Conservation (phyloP, 176 grass and related monocot genomes). For the Triticum turgidum region DNA sequence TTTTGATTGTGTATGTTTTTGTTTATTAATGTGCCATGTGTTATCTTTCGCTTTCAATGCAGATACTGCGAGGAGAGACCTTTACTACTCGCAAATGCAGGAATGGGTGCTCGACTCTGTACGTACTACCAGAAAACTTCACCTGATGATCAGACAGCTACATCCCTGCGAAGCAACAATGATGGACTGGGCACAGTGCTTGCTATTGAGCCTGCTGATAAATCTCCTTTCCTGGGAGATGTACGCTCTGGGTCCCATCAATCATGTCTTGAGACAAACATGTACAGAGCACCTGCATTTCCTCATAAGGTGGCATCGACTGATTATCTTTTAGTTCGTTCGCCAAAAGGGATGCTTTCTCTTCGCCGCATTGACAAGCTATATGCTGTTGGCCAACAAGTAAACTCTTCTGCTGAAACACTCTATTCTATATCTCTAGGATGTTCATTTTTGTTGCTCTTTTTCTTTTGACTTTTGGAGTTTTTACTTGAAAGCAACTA, state of each 20-base stretch:
- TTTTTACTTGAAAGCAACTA: neutral
- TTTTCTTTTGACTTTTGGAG: neutral
- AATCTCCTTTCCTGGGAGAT: slow-evolving; percentile 92
- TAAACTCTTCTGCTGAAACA: slow-evolving; percentile 37
- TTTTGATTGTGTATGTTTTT: slow-evolving; percentile 24
- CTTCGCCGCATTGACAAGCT: slow-evolving; percentile 79
- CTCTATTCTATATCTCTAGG: slow-evolving; percentile 12
- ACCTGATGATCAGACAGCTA: slow-evolving; percentile 60
- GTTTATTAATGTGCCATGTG: slow-evolving; percentile 14
- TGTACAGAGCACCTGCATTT: slow-evolving; percentile 93
- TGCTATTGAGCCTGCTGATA: slow-evolving; percentile 80
- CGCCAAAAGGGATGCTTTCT: slow-evolving; percentile 81
- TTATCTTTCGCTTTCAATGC: slow-evolving; percentile 23
- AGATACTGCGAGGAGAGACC: slow-evolving; percentile 99
- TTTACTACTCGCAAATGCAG: slow-evolving; percentile 79
- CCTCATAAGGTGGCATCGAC: slow-evolving; percentile 72
- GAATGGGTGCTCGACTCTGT: slow-evolving; percentile 94
- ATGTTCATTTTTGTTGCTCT: slow-evolving; percentile 8
- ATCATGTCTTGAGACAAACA: slow-evolving; percentile 87
- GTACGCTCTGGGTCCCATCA: slow-evolving; percentile 67
- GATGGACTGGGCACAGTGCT: slow-evolving; percentile 73
- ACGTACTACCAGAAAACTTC: slow-evolving; percentile 94
- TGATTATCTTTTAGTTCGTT: slow-evolving; percentile 95
- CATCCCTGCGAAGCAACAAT: slow-evolving; percentile 56
- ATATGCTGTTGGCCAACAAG: slow-evolving; percentile 91